These are phyloP conservation scores for Delonix regia DNA, from an alignment of 306 rosid genomes.

Conservation along the genomic window DNA sequence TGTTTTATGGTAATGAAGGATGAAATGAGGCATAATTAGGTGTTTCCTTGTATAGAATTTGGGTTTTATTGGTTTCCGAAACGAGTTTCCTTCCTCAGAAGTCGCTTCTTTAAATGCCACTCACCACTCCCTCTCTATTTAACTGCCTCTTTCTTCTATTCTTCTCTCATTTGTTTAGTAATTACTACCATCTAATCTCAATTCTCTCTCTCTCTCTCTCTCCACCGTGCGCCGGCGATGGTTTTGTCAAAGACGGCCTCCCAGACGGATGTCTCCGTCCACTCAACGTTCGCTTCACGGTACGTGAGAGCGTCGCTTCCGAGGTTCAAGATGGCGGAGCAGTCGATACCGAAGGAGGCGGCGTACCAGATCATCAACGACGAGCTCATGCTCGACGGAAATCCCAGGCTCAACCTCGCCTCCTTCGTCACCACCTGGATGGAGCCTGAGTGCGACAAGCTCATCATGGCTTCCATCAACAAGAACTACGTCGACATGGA, in stretches of 20 bases:
- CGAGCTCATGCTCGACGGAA: conserved; percentile 55
- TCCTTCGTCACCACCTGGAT: conserved; percentile 61
- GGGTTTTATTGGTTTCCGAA: background rate
- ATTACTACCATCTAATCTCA: background rate
- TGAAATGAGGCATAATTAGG: background rate
- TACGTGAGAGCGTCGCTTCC: conserved; percentile 79
- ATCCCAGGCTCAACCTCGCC: conserved; percentile 55
- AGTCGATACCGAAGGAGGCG: conserved; percentile 54
- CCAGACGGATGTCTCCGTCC: conserved; percentile 62
- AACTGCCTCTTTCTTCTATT: background rate
- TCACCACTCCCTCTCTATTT: background rate
- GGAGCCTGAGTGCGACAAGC: conserved; percentile 82
- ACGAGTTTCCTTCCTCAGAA: background rate
- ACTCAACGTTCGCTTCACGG: conserved; percentile 86
- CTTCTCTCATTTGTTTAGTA: background rate
- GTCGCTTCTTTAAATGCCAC: background rate
- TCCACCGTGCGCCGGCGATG: conserved; percentile 40
- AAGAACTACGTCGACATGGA: conserved; percentile 96
- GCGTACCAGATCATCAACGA: conserved; percentile 57
- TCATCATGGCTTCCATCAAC: conserved; percentile 73
- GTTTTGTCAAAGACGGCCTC: conserved; percentile 69
- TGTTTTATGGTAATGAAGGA: background rate
- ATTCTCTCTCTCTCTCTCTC: background rate
- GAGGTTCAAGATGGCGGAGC: conserved; percentile 53
- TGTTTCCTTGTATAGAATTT: background rate